Evolutionary conservation across 2,329 filamentous ascomycete species (phyloP).

Genomic region (Aspergillus awamori): DNA sequence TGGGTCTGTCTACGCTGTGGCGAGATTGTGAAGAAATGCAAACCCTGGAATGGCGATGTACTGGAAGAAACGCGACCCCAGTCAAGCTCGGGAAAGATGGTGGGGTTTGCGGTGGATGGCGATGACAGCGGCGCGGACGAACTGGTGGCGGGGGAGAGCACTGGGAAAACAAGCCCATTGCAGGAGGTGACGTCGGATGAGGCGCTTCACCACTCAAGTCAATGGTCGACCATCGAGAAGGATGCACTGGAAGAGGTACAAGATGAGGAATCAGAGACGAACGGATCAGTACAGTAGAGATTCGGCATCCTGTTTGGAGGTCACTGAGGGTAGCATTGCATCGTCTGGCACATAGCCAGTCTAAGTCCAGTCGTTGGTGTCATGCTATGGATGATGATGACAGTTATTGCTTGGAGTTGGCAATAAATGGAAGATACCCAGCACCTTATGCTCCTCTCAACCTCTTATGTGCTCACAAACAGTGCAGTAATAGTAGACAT

Average conservation of each 20-base stretch:
- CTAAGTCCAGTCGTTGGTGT: background rate
- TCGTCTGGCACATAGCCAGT: background rate
- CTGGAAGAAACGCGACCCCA: constrained; percentile 51
- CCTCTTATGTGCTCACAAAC: background rate
- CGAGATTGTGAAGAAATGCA: constrained; percentile 78
- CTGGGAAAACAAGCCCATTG: constrained; percentile 26
- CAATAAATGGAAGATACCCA: constrained; percentile 13
- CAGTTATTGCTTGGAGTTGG: constrained; percentile 1
- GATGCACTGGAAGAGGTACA: constrained; percentile 28
- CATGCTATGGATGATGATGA: background rate
- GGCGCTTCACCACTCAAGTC: constrained; percentile 38
- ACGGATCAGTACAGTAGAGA: background rate
- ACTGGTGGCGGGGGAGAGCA: constrained; percentile 3
- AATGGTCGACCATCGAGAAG: constrained; percentile 42
- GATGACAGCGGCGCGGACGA: constrained; percentile 17
- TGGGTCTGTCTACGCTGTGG: constrained; percentile 92
- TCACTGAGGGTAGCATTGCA: background rate
- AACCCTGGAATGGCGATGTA: constrained; percentile 90
- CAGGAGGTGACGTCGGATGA: constrained; percentile 37
- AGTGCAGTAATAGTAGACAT: background rate
- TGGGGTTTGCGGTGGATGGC: constrained; percentile 45
- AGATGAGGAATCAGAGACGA: constrained; percentile 1
- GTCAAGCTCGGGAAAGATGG: constrained; percentile 42
- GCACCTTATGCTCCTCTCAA: background rate
- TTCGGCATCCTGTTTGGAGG: background rate